These are phyloP conservation scores for Chenopodium formosanum DNA, from an alignment of 148 eudicot genomes.

Conservation along the genomic window DNA sequence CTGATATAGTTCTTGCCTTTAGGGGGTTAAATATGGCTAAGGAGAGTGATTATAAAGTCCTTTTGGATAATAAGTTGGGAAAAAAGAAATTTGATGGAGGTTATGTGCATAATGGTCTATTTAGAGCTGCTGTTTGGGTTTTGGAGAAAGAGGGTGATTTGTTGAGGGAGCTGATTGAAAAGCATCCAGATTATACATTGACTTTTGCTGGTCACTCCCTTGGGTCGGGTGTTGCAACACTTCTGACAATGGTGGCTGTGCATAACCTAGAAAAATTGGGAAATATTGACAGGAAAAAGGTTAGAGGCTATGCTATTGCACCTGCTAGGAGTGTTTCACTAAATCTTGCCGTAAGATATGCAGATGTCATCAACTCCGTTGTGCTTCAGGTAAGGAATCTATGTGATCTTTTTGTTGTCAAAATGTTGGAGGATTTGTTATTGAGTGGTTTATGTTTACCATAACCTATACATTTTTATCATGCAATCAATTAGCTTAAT, in stretches of 20 bases:
- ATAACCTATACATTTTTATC: background rate
- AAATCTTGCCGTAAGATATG: constrained; percentile 90
- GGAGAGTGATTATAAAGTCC: constrained; percentile 80
- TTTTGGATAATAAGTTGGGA: constrained; percentile 90
- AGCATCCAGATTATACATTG: constrained; percentile 67
- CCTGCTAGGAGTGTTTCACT: constrained; percentile 97
- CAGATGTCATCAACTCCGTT: constrained; percentile 89
- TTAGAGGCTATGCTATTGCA: constrained; percentile 90
- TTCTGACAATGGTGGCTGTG: constrained; percentile 73
- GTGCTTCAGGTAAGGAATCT: constrained; percentile 78
- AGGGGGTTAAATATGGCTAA: constrained; percentile 84
- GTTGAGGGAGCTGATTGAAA: constrained; percentile 63
- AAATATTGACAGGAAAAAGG: constrained; percentile 65
- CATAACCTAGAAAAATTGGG: constrained; percentile 63
- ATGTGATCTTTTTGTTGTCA: background rate
- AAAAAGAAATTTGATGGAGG: constrained; percentile 88
- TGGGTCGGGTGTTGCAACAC: constrained; percentile 93
- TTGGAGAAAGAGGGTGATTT: constrained; percentile 67
- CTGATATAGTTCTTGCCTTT: constrained; percentile 82
- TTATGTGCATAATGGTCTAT: constrained; percentile 88
- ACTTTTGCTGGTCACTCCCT: constrained; percentile 90
- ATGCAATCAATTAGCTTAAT: background rate
- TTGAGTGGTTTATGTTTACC: background rate
- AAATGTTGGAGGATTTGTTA: background rate
- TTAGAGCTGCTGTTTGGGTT: constrained; percentile 74